These are phyloP conservation scores for Crithidia mellificae DNA, from an alignment of 208 protist species.

Conservation along the genomic window DNA sequence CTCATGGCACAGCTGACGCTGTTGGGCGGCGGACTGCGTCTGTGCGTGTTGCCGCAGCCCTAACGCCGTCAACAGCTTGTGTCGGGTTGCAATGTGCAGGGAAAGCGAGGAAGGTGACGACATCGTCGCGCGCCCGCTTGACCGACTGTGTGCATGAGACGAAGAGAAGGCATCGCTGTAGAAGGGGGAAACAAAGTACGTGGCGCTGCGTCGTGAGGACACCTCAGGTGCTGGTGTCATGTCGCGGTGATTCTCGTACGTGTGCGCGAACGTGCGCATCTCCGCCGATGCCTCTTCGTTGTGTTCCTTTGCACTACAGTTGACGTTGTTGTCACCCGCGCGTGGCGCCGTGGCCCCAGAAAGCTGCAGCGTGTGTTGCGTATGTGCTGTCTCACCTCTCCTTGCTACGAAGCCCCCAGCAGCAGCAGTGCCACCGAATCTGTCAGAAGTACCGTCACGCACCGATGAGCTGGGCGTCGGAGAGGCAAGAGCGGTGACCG, in stretches of 20 bases:
- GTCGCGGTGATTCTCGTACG: constrained; percentile 2
- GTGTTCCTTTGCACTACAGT: no score
- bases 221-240: not conserved
- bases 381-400: not conserved
- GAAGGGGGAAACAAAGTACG: constrained; percentile 1
- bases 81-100: not conserved
- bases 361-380: not conserved
- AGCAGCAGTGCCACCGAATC: no score
- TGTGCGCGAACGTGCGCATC: not conserved
- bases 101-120: not conserved
- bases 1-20: constrained; percentile 22
- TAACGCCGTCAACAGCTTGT: constrained; percentile 3
- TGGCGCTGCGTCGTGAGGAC: constrained; percentile 8
- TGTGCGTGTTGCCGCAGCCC: constrained; percentile 17
- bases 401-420: no score
- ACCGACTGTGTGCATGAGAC: not conserved
- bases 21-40: not conserved
- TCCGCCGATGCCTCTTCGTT: not conserved
- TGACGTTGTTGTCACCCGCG: no score
- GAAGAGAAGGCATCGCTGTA: not conserved
- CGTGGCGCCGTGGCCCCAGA: no score
- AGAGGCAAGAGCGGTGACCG: no score
- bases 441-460: no score
- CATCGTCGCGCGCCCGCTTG: not conserved
- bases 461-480: no score